Percentiles rank a stretch among this genome's conserved stretches.
Conservation (phyloP, 352 stramenopile species). For the Phytophthora ramorum region DNA sequence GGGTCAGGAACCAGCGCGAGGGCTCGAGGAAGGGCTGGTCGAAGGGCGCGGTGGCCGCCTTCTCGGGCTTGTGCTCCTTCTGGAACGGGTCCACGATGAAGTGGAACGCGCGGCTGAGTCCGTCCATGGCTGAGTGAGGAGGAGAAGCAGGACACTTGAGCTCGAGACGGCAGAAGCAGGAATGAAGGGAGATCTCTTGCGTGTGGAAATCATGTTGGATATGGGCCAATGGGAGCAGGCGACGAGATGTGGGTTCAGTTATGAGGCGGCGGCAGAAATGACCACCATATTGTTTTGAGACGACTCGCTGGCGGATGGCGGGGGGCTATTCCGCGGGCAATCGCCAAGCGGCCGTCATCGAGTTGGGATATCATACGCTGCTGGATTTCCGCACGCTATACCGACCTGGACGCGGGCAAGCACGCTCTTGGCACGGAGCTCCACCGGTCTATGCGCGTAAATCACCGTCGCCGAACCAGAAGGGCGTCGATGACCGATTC, state of each 20-base stretch:
- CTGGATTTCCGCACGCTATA: no score
- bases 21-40: constrained; percentile 63
- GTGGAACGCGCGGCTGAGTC: constrained; percentile 39
- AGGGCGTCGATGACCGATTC: no score
- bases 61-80: constrained; percentile 31
- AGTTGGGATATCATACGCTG: no score
- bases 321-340: not conserved
- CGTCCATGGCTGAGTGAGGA: constrained; percentile 17
- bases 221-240: not conserved
- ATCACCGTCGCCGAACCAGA: no score
- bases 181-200: constrained; percentile 15
- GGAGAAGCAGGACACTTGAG: not conserved
- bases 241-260: constrained; percentile 6
- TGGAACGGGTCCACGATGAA: constrained; percentile 49
- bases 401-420: no score
- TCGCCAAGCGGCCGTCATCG: no score
- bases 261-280: no score
- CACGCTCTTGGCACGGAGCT: not conserved
- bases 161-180: constrained; percentile 15
- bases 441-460: not conserved
- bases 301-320: not conserved
- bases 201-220: not conserved
- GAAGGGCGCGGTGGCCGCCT: constrained; percentile 37
- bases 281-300: constrained; percentile 1
- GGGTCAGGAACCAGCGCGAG: constrained; percentile 69